Evolutionary conservation across 129 eudicot genomes (phyloP).

Genomic region (Silybum marianum): DNA sequence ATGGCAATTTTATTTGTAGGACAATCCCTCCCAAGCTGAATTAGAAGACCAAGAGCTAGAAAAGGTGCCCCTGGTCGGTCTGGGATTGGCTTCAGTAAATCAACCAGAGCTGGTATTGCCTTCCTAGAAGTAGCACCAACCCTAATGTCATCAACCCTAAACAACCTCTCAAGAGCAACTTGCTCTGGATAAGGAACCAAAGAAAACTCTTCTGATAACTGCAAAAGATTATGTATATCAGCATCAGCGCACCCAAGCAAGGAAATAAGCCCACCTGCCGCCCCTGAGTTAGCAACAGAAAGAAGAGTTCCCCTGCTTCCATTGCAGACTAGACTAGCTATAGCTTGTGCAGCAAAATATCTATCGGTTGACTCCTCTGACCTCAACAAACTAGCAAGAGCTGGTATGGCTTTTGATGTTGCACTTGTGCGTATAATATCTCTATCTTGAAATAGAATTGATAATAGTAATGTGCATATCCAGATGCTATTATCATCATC

Average conservation of each 20-base stretch:
- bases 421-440: constrained; percentile 84
- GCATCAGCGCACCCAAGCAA: constrained; percentile 88
- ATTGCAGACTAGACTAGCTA: constrained; percentile 86
- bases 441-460: constrained; percentile 83
- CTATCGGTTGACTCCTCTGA: constrained; percentile 81
- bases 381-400: constrained; percentile 76
- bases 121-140: constrained; percentile 94
- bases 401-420: constrained; percentile 84
- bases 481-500: constrained; percentile 81
- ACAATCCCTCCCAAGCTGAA: constrained; percentile 78
- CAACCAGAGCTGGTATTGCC: constrained; percentile 97
- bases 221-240: constrained; percentile 71
- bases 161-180: constrained; percentile 88
- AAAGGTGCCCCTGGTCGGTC: constrained; percentile 99
- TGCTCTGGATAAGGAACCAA: constrained; percentile 87
- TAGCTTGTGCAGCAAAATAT: constrained; percentile 96
- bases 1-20: constrained; percentile 83
- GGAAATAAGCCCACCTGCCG: constrained; percentile 86
- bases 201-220: constrained; percentile 73
- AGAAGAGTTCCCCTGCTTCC: constrained; percentile 99
- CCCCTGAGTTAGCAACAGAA: constrained; percentile 96
- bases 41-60: constrained; percentile 86
- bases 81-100: constrained; percentile 91
- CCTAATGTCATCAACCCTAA: constrained; percentile 93
- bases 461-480: constrained; percentile 78